Evolutionary conservation across 2,329 filamentous ascomycete species (phyloP).

Genomic region (Dendryphion nanum): DNA sequence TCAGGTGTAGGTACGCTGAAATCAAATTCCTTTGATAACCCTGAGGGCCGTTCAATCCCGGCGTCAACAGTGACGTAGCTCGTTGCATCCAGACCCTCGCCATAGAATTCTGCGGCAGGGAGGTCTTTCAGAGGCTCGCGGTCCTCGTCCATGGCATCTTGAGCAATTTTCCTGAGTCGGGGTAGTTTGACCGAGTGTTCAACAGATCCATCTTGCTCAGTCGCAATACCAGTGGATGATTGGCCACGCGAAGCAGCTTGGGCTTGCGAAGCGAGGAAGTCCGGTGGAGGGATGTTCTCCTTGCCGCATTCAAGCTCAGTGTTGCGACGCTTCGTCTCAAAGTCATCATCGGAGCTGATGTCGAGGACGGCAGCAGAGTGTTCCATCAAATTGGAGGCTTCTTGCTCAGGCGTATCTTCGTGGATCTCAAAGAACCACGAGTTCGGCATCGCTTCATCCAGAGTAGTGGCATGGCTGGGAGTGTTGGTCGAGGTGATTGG

Average conservation of each 20-base stretch:
- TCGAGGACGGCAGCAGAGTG: slow-evolving; percentile 85
- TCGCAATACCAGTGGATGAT: slow-evolving; percentile 11
- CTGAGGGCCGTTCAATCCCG: slow-evolving; percentile 33
- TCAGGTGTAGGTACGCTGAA: slow-evolving; percentile 15
- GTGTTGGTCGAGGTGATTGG: slow-evolving; percentile 30
- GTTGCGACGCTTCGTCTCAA: slow-evolving; percentile 54
- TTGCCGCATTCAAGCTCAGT: slow-evolving; percentile 68
- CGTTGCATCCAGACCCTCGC: slow-evolving; percentile 33
- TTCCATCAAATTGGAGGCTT: slow-evolving; percentile 89
- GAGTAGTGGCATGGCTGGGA: slow-evolving; percentile 32
- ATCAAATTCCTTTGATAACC: slow-evolving; percentile 35
- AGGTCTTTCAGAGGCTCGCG: slow-evolving; percentile 38
- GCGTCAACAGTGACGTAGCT: slow-evolving; percentile 38
- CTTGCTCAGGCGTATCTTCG: slow-evolving; percentile 85
- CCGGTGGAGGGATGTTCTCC: slow-evolving; percentile 82
- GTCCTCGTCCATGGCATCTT: slow-evolving; percentile 43
- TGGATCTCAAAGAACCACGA: slow-evolving; percentile 92
- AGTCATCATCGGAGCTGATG: slow-evolving; percentile 85
- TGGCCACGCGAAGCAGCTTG: slow-evolving; percentile 5
- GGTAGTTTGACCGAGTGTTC: slow-evolving; percentile 24
- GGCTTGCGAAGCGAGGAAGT: slow-evolving; percentile 29
- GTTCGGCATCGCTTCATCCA: slow-evolving; percentile 57
- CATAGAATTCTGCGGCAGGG: slow-evolving; percentile 38
- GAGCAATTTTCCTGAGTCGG: slow-evolving; percentile 23
- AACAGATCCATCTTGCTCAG: slow-evolving; percentile 5